Percentiles rank a stretch among this genome's conserved stretches.
These are phyloP conservation scores for Beauveria scarabaeidicola DNA, from an alignment of 2,329 filamentous ascomycete species.

Conservation along the genomic window DNA sequence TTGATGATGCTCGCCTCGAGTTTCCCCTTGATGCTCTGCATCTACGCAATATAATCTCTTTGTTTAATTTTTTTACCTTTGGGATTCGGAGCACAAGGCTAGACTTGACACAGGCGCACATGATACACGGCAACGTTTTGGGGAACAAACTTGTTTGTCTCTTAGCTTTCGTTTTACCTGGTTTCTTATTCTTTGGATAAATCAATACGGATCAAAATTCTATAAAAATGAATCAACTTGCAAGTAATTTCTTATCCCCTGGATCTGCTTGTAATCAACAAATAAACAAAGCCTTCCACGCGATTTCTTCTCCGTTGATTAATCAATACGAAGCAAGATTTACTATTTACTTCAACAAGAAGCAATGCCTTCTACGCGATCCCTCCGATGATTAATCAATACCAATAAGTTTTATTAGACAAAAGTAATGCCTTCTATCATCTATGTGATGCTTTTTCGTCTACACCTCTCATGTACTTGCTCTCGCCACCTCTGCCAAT, in stretches of 20 bases:
- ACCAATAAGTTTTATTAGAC: neutral
- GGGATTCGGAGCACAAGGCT: neutral
- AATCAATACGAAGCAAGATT: neutral
- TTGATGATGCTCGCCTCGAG: neutral
- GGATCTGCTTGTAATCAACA: too few species aligned
- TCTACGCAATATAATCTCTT: neutral
- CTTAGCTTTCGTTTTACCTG: neutral
- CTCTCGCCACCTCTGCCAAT: neutral
- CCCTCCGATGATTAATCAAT: neutral
- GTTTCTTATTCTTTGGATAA: constrained; percentile 6
- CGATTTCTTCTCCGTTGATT: too few species aligned
- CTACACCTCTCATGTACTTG: neutral
- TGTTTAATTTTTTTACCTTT: neutral
- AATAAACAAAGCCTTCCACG: too few species aligned
- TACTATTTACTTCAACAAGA: neutral
- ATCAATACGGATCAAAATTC: neutral
- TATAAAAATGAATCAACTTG: too few species aligned
- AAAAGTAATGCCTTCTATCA: neutral
- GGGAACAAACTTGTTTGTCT: neutral
- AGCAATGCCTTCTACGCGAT: neutral
- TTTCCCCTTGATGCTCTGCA: neutral
- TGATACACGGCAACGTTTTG: neutral
- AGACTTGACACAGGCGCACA: neutral
- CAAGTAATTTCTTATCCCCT: too few species aligned
- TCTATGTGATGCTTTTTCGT: neutral